Conservation (phyloP, 192 early-diverging fungal genomes). For the Linnemannia hyalina region DNA sequence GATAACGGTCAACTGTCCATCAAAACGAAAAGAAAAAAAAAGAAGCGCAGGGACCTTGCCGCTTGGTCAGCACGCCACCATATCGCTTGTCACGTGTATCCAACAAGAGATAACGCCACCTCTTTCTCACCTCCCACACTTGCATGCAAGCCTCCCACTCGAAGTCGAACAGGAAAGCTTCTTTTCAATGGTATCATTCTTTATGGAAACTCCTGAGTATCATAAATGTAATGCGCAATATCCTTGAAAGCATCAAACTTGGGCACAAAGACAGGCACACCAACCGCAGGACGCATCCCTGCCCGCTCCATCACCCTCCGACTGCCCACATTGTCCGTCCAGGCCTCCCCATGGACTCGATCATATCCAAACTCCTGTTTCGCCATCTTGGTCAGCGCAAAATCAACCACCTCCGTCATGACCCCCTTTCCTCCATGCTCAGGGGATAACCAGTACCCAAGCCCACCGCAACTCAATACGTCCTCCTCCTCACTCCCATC, state of each 20-base stretch:
- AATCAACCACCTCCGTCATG: slow-evolving; percentile 26
- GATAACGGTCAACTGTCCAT: not conserved
- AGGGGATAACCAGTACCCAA: slow-evolving; percentile 38
- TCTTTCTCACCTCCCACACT: too few species aligned
- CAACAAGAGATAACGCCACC: too few species aligned
- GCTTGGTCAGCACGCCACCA: slow-evolving; percentile 9
- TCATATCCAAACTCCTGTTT: slow-evolving; percentile 21
- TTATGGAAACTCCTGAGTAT: not conserved
- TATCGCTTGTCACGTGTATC: not conserved
- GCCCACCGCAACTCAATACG: slow-evolving; percentile 3
- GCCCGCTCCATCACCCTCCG: slow-evolving; percentile 28
- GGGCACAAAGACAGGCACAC: slow-evolving; percentile 30
- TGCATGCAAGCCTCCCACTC: too few species aligned
- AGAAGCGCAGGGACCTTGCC: not conserved
- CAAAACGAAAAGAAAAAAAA: not conserved
- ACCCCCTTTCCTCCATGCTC: slow-evolving; percentile 26
- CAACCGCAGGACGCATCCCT: slow-evolving; percentile 23
- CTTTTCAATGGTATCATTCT: not conserved
- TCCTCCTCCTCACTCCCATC: too few species aligned
- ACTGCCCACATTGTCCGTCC: slow-evolving; percentile 28
- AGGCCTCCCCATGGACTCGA: slow-evolving; percentile 30
- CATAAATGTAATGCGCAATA: slow-evolving; percentile 24
- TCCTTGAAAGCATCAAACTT: slow-evolving; percentile 34
- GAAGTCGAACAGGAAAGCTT: too few species aligned
- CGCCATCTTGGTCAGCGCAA: slow-evolving; percentile 8